Base-by-base conservation (phyloP, 441 rosid species). In the Adansonia madagascariensis region DNA sequence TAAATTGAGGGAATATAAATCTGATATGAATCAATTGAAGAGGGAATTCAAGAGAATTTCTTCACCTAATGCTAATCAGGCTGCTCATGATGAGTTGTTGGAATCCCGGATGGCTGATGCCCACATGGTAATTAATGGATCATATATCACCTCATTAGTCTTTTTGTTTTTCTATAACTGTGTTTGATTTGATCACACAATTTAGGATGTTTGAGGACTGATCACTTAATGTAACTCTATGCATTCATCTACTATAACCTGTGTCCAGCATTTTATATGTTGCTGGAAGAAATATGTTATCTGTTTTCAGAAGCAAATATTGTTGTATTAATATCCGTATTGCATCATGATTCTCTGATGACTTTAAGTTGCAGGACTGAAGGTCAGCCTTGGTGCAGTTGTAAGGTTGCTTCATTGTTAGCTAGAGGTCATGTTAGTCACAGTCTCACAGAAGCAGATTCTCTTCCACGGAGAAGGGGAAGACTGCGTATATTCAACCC, bases 61-160 rank as follows among this genome's bases (percentile, higher is more conserved):
- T 1, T 85, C 92, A 10, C 74, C 94, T 50, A 83, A 88, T 79
- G 82, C 85, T 82, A 81, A 73, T 41, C 85, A 73, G 41, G 85
- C 85, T 74, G 75, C 89, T 24, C 91, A 87, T 11, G 87, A 83
- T 24, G 92, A 88, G 56, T 77, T 91, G 81, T 78, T 89, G 88
- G 94, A 89, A 80, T 80, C 91, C 1, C 89, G 90, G 68, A 71
- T 72, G 85, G 77, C 84, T 0, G 90, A 89, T 84, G 62, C 79
- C 12, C 86, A 80, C 47, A 20, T 80, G 78, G 94, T 89, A 82
- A 27, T 63, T 10, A 50, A 53, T 62, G 63, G 31, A 6, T 60
- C 55, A 60, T 31, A 56, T 44, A 6, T 65, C 14, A 8, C 5
- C 47, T 55, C 63, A 6, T 55, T 17, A 0, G 1, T 22, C 27